Conservation (phyloP, 2,329 filamentous ascomycete genomes). For the Paecilomyces sp. region DNA sequence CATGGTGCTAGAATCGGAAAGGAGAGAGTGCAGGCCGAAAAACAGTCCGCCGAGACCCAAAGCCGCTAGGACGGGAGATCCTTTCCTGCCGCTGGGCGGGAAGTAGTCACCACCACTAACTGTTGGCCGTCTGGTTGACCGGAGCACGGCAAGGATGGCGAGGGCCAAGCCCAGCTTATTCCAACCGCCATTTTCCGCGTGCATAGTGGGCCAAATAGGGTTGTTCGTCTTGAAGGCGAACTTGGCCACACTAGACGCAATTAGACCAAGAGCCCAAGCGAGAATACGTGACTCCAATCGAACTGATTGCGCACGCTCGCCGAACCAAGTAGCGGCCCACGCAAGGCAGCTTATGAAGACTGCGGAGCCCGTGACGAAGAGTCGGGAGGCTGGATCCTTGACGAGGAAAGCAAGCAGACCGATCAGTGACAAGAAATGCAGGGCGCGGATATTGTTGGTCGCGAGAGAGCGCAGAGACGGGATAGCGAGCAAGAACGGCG, state of each 20-base stretch:
- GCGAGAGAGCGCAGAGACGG: slow-evolving; percentile 61
- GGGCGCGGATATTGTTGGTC: slow-evolving; percentile 59
- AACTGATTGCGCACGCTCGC: slow-evolving; percentile 65
- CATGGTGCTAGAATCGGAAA: slow-evolving; percentile 98
- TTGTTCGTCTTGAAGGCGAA: slow-evolving; percentile 94
- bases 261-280: slow-evolving; percentile 72
- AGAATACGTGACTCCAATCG: slow-evolving; percentile 76
- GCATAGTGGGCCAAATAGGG: slow-evolving; percentile 92
- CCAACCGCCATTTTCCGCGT: slow-evolving; percentile 82
- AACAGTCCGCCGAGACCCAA: slow-evolving; percentile 76
- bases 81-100: slow-evolving; percentile 48
- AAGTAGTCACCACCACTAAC: slow-evolving; percentile 43
- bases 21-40: slow-evolving; percentile 83
- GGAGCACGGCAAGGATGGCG: slow-evolving; percentile 66
- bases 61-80: slow-evolving; percentile 64
- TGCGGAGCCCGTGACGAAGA: slow-evolving; percentile 74
- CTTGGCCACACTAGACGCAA: slow-evolving; percentile 81
- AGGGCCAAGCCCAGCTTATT: slow-evolving; percentile 76
- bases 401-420: slow-evolving; percentile 77
- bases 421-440: slow-evolving; percentile 69
- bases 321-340: slow-evolving; percentile 75
- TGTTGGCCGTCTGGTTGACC: slow-evolving; percentile 64
- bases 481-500: slow-evolving; percentile 71
- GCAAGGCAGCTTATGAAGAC: slow-evolving; percentile 73
- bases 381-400: slow-evolving; percentile 62